Evolutionary conservation across 331 rosid genomes (phyloP), one percentile per base, ranked within the genome.

Genomic region (Malus hybrid): DNA sequence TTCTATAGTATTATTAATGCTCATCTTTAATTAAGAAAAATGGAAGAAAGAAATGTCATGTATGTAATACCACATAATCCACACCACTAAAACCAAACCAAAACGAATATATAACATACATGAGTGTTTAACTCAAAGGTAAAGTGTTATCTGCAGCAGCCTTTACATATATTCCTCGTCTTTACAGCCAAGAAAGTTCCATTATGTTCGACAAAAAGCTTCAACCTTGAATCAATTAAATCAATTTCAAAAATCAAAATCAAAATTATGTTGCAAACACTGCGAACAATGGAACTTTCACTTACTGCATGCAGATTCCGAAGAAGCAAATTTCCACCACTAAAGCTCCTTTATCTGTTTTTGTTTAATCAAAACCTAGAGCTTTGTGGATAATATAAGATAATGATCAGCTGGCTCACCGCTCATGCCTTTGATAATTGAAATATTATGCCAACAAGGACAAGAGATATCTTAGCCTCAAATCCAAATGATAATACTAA

Each of bases 161-260:
- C 74, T 81, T 76, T 79, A 53, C 57, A 64, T 68, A 67, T 82
- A 73, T 80, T 29, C 67, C 48, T 20, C 19, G 67, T 63, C 86
- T 84, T 86, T 84, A 79, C 88, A 80, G 74, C 75, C 85, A 86
- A 77, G 72, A 88, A 75, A 72, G 87, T 78, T 50, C 66, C 80
- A 22, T 63, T 58, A 33, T 58, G 57, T 68, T 70, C 29, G 5
- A 39, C 67, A 61, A 63, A 77, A 32, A 69, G 74, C 66, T 85
- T 63, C 44, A 11, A 12, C 83, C 72, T 86, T 80, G 68, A 55
- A 29, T 60, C 66, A 48, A 42, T 18, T 50, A 73, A 77, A 79
- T 81, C 81, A 44, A 80, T 78, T 81, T 77, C 24, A 13, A 76
- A 67, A 70, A 79, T 77, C n/a, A 13, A 76, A 67, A 73, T 79